Evolutionary conservation across 768 basidiomycete genomes (phyloP).

Genomic region (Lentinula raphanica): DNA sequence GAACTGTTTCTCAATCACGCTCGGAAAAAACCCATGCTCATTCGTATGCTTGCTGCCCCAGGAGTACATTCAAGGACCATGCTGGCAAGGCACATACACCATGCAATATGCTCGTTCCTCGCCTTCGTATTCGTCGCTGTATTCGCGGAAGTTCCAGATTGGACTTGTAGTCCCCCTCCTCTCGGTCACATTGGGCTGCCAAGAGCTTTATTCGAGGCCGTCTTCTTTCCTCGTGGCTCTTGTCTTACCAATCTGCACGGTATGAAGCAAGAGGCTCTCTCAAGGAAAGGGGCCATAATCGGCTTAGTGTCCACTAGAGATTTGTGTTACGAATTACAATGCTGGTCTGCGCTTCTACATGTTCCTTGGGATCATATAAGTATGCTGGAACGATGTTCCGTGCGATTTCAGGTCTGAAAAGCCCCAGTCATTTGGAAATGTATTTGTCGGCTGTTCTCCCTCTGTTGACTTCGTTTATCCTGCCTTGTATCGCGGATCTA

Average conservation of each 20-base stretch:
- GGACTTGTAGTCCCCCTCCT: background rate
- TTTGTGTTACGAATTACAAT: no score
- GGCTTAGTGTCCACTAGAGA: background rate
- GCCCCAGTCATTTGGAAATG: background rate
- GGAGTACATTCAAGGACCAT: background rate
- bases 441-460: background rate
- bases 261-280: background rate
- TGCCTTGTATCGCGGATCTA: background rate
- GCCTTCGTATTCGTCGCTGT: background rate
- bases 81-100: background rate
- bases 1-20: background rate
- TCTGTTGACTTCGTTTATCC: background rate
- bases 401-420: no score
- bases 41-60: background rate
- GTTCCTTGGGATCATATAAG: no score
- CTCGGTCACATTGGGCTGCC: background rate
- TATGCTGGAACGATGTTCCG: no score
- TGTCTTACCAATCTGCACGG: background rate
- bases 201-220: background rate
- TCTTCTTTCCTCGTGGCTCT: background rate
- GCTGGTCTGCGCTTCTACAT: no score
- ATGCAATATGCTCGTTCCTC: background rate
- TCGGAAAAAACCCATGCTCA: background rate
- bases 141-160: background rate
- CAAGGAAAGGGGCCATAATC: background rate